Evolutionary conservation across 495 filamentous ascomycete species (phyloP).

Genomic region (Lasiosphaeris hirsuta): DNA sequence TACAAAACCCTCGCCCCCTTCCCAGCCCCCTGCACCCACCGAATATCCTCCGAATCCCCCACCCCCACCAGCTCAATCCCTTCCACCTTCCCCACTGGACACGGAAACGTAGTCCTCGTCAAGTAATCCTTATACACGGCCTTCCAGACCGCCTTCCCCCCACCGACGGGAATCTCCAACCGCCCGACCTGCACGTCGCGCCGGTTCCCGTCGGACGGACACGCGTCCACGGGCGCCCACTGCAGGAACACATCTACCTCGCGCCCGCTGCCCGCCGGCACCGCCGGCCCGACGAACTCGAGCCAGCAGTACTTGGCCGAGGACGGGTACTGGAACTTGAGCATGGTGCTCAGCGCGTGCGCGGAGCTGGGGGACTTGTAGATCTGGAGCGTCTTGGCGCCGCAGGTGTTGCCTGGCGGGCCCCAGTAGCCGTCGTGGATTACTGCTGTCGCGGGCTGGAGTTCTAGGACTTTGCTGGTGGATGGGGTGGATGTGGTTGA

Average conservation of each 20-base stretch:
- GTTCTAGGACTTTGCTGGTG: background rate
- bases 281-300: constrained; percentile 8
- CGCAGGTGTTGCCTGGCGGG: constrained; percentile 9
- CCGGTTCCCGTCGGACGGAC: constrained; percentile 7
- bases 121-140: constrained; percentile 5
- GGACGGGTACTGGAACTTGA: constrained; percentile 19
- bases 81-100: constrained; percentile 10
- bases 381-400: background rate
- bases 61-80: constrained; percentile 20
- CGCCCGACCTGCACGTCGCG: constrained; percentile 14
- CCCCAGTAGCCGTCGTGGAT: constrained; percentile 12
- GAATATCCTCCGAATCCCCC: constrained; percentile 5
- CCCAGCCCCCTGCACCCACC: constrained; percentile 11
- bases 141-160: constrained; percentile 10
- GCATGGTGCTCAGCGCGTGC: constrained; percentile 14
- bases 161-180: constrained; percentile 6
- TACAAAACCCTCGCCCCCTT: constrained; percentile 14
- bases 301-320: constrained; percentile 14
- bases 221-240: constrained; percentile 2
- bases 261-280: background rate
- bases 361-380: background rate
- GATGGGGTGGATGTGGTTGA: background rate
- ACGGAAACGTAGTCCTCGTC: constrained; percentile 8
- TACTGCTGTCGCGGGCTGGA: constrained; percentile 8
- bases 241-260: constrained; percentile 17